phyloP scores from a whole-genome alignment of 23 red algal genomes.

The Gracilaria caudata region DNA sequence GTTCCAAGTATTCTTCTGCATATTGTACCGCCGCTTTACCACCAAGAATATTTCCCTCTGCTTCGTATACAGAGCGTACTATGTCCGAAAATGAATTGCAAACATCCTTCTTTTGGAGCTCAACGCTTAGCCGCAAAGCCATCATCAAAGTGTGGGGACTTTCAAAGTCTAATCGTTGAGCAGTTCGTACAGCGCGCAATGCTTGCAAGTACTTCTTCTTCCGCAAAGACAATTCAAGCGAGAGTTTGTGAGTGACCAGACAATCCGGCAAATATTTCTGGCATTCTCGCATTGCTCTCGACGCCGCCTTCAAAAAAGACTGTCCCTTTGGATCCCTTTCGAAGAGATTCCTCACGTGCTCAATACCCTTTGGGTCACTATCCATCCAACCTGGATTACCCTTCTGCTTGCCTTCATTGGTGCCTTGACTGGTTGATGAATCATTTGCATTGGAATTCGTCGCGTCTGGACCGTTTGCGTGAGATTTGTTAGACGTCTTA shows the following conservation, averaged over 20 bases:
- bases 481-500: slow-evolving; percentile 2
- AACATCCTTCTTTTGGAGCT: slow-evolving; percentile 4
- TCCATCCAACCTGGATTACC: slow-evolving; percentile 91
- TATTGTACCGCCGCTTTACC: slow-evolving; percentile 23
- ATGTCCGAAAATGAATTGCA: slow-evolving; percentile 21
- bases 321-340: slow-evolving; percentile 2
- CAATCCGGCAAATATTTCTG: slow-evolving; percentile 16
- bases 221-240: slow-evolving; percentile 47
- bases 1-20: slow-evolving; percentile 36
- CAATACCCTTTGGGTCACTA: slow-evolving; percentile 64
- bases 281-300: slow-evolving; percentile 25
- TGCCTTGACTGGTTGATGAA: slow-evolving; percentile 24
- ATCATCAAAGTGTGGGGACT: slow-evolving; percentile 33
- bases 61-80: slow-evolving; percentile 41
- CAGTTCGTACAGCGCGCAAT: slow-evolving; percentile 46
- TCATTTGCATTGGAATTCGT: background rate
- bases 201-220: slow-evolving; percentile 56
- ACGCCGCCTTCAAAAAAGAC: slow-evolving; percentile 26
- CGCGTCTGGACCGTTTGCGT: background rate
- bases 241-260: slow-evolving; percentile 43
- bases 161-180: slow-evolving; percentile 40
- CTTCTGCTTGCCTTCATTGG: slow-evolving; percentile 29
- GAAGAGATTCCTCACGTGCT: slow-evolving; percentile 59
- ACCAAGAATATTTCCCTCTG: slow-evolving; percentile 44
- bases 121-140: slow-evolving; percentile 16